Percentiles rank a stretch among this genome's conserved stretches.
These are phyloP conservation scores for Porogramme epimiltina DNA, from an alignment of 1,284 basidiomycete genomes.

Conservation along the genomic window DNA sequence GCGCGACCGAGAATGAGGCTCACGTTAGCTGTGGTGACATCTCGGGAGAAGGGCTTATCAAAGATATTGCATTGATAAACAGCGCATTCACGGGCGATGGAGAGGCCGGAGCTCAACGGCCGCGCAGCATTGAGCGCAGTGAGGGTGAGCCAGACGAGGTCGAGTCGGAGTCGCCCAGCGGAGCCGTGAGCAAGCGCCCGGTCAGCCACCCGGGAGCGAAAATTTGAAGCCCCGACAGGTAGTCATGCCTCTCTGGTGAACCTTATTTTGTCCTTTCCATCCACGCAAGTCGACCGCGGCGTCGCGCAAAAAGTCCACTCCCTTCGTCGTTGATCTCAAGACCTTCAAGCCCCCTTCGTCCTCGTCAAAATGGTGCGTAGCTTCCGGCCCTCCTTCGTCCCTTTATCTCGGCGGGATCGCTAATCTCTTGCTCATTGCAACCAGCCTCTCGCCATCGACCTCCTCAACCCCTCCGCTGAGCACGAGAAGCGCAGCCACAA, in stretches of 20 bases:
- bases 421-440: neutral
- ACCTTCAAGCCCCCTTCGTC: conserved; percentile 18
- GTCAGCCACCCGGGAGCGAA: conserved; percentile 23
- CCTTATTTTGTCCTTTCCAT: conserved; percentile 30
- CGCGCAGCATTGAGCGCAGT: too few species aligned
- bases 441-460: conserved; percentile 97
- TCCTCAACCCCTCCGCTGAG: conserved; percentile 94
- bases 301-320: conserved; percentile 31
- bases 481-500: conserved; percentile 93
- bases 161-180: neutral
- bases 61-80: too few species aligned
- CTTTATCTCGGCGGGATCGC: neutral
- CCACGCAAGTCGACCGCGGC: conserved; percentile 32
- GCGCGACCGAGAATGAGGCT: too few species aligned
- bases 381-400: neutral
- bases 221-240: conserved; percentile 26
- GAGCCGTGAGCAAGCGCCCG: conserved; percentile 10
- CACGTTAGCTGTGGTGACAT: too few species aligned
- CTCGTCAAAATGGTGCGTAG: conserved; percentile 31
- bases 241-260: conserved; percentile 22
- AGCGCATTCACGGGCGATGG: too few species aligned
- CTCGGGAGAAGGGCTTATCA: too few species aligned
- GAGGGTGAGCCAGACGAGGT: too few species aligned
- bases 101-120: too few species aligned
- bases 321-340: conserved; percentile 25